Conservation (phyloP, 1,284 basidiomycete species). For the Ustilago trichophora region DNA sequence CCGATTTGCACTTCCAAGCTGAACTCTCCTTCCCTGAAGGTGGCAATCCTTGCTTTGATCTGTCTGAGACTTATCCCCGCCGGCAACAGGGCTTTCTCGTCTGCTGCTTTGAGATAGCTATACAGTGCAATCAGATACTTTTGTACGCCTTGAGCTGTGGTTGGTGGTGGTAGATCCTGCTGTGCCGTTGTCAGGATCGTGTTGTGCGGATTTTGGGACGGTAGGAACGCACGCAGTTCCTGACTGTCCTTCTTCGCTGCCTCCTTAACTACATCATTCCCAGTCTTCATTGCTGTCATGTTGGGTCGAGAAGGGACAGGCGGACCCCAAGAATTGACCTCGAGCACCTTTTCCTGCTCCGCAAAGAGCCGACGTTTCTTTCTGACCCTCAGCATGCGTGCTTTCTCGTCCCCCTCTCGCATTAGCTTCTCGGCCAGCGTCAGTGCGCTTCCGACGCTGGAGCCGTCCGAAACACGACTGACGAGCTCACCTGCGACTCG, state of each 20-base stretch:
- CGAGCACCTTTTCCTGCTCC: slow-evolving; percentile 35
- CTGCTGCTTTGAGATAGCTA: slow-evolving; percentile 18
- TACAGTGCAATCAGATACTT: slow-evolving; percentile 15
- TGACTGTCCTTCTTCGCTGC: neutral
- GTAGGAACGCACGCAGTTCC: slow-evolving; percentile 12
- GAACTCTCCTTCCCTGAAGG: slow-evolving; percentile 5
- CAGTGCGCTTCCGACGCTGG: slow-evolving; percentile 17
- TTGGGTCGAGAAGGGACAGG: slow-evolving; percentile 2
- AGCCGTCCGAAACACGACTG: slow-evolving; percentile 9
- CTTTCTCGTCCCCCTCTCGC: slow-evolving; percentile 4
- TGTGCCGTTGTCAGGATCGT: neutral
- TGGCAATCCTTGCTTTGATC: slow-evolving; percentile 15
- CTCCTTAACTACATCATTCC: neutral
- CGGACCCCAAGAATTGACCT: slow-evolving; percentile 23
- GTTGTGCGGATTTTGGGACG: slow-evolving; percentile 18
- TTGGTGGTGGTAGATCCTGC: slow-evolving; percentile 6
- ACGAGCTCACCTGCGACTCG: slow-evolving; percentile 26
- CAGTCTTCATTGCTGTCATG: neutral
- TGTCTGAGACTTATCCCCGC: slow-evolving; percentile 13
- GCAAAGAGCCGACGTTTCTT: slow-evolving; percentile 29
- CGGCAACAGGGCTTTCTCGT: slow-evolving; percentile 9
- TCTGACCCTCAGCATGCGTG: slow-evolving; percentile 25
- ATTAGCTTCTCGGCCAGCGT: slow-evolving; percentile 28
- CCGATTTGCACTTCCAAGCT: slow-evolving; percentile 15
- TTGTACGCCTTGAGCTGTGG: slow-evolving; percentile 8